These are phyloP conservation scores for Kluyveromyces wickerhamii DNA, from an alignment of 805 yeast species.

Conservation along the genomic window DNA sequence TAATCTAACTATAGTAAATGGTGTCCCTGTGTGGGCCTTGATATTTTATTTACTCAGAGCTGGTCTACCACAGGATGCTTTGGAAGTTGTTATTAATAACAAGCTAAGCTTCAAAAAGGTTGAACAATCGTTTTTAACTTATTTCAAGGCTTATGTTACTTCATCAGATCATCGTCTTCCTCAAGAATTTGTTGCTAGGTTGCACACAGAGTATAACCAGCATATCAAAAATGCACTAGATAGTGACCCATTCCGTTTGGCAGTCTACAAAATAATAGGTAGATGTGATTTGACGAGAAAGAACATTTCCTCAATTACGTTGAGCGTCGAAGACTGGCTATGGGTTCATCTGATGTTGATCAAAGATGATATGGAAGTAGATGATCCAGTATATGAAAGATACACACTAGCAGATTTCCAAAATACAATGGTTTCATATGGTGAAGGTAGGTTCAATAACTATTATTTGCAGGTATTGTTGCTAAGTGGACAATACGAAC, in stretches of 20 bases:
- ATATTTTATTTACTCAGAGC: constrained; percentile 78
- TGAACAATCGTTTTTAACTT: constrained; percentile 76
- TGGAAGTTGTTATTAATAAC: constrained; percentile 55
- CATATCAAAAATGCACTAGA: constrained; percentile 60
- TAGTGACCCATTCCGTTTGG: constrained; percentile 84
- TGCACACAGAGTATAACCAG: constrained; percentile 76
- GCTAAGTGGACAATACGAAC: constrained; percentile 72
- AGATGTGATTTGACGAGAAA: constrained; percentile 70
- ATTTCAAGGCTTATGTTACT: constrained; percentile 61
- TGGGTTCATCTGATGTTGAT: constrained; percentile 86
- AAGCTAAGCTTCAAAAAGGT: constrained; percentile 71
- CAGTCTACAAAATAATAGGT: constrained; percentile 88
- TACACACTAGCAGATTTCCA: constrained; percentile 73
- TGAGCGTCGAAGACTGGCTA: constrained; percentile 90
- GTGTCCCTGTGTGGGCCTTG: constrained; percentile 90
- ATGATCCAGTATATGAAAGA: constrained; percentile 54
- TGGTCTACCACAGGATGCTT: constrained; percentile 74
- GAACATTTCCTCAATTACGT: constrained; percentile 58
- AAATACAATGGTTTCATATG: constrained; percentile 58
- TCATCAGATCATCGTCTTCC: constrained; percentile 50
- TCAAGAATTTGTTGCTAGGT: constrained; percentile 55
- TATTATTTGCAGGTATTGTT: constrained; percentile 66
- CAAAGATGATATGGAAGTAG: constrained; percentile 44
- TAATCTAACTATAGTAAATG: constrained; percentile 63
- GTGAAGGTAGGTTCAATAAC: constrained; percentile 63